Conservation (phyloP, 1,284 basidiomycete genomes). For the Pascua guehoae region DNA sequence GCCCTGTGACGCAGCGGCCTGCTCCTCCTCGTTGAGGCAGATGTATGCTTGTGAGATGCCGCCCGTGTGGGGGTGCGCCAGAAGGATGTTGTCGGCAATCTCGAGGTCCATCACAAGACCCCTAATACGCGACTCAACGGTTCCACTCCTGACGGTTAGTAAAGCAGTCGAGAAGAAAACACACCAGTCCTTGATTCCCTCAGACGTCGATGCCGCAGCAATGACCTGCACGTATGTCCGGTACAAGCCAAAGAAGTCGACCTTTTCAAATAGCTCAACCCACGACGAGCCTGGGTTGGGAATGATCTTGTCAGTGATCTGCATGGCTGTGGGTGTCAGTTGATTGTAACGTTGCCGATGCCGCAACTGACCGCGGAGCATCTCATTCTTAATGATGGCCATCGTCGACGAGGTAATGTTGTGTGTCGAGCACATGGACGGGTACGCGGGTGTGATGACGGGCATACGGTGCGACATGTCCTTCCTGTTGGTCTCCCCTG, state of each 20-base stretch:
- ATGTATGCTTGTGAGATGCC: conserved; percentile 85
- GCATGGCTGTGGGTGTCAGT: conserved; percentile 60
- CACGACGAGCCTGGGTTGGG: conserved; percentile 64
- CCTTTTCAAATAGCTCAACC: conserved; percentile 86
- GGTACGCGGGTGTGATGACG: conserved; percentile 99
- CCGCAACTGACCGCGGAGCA: conserved; percentile 69
- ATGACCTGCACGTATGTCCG: conserved; percentile 98
- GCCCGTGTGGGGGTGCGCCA: conserved; percentile 93
- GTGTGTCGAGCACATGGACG: conserved; percentile 99
- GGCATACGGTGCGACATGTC: conserved; percentile 97
- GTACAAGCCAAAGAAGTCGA: conserved; percentile 97
- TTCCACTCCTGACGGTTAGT: conserved; percentile 65
- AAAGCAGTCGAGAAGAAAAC: conserved; percentile 27
- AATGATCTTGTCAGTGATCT: conserved; percentile 89
- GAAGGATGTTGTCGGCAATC: conserved; percentile 81
- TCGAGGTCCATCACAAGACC: conserved; percentile 97
- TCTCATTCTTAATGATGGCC: conserved; percentile 94
- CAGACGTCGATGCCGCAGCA: conserved; percentile 76
- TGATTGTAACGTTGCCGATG: not conserved
- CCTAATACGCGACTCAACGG: conserved; percentile 94
- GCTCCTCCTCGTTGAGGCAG: conserved; percentile 81
- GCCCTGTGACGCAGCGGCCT: conserved; percentile 82
- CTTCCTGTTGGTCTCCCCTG: conserved; percentile 73
- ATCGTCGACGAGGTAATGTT: conserved; percentile 95
- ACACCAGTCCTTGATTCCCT: conserved; percentile 92